Evolutionary conservation across 208 protist genomes (phyloP).

Genomic region (Endotrypanum monterogeii): DNA sequence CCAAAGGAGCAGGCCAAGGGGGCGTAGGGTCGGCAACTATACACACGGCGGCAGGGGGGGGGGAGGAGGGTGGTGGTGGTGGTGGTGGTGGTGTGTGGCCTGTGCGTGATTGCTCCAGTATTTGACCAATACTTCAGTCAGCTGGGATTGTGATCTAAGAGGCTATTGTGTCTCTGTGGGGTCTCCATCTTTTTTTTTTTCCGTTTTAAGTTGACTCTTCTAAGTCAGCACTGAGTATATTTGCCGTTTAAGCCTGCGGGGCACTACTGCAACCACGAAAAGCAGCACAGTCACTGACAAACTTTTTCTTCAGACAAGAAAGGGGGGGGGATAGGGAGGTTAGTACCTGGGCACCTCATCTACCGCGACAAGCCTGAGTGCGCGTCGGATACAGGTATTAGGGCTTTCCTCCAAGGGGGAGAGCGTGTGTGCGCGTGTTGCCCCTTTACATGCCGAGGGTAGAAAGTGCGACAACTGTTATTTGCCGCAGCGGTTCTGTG

Average conservation of each 20-base stretch:
- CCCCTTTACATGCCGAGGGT: background rate
- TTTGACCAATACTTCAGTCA: background rate
- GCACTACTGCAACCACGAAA: background rate
- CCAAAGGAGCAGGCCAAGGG: slow-evolving; percentile 12
- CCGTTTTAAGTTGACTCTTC: background rate
- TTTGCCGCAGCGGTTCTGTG: background rate
- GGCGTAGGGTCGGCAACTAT: background rate
- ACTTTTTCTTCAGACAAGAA: background rate
- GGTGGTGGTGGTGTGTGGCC: no score
- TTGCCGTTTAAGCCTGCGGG: background rate
- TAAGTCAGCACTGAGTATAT: background rate
- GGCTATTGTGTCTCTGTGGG: background rate
- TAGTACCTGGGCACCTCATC: background rate
- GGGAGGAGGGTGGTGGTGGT: no score
- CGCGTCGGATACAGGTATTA: background rate
- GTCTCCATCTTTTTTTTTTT: background rate
- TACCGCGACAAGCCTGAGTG: background rate
- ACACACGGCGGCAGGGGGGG: background rate
- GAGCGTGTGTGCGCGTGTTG: no score
- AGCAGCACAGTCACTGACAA: background rate
- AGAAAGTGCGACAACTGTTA: background rate
- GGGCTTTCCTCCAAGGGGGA: background rate
- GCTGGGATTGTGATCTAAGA: background rate
- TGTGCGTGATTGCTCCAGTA: background rate
- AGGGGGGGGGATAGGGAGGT: background rate